Conservation (phyloP, 305 asterid species). For the Caryopteris hybrid region DNA sequence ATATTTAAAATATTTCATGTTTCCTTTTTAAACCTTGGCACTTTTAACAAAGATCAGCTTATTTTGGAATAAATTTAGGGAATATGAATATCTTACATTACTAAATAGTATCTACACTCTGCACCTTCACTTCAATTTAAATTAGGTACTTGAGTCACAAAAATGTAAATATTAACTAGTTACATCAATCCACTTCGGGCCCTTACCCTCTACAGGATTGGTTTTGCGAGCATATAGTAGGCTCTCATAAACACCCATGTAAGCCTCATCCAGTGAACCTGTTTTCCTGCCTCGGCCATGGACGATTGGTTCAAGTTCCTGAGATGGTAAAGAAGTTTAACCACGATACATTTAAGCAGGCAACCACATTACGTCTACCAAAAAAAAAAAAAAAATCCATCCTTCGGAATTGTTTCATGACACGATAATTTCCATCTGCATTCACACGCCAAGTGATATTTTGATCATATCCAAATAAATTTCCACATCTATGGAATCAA, state of each 20-base stretch:
- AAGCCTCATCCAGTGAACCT: constrained; percentile 80
- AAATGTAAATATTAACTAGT: background rate
- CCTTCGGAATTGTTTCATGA: background rate
- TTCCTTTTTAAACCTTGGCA: too few relatives aligned
- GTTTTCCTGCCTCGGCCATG: constrained; percentile 94
- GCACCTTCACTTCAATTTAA: too few relatives aligned
- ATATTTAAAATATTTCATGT: too few relatives aligned
- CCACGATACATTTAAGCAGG: background rate
- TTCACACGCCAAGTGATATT: background rate
- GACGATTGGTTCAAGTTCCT: constrained; percentile 79
- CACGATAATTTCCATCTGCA: constrained; percentile 1
- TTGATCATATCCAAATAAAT: background rate
- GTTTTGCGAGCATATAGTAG: constrained; percentile 89
- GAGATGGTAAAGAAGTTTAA: constrained; percentile 11
- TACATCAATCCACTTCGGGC: constrained; percentile 9
- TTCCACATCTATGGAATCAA: background rate
- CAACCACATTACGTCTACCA: constrained; percentile 4
- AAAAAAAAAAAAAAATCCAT: too few relatives aligned
- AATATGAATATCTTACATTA: too few relatives aligned
- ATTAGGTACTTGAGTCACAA: background rate
- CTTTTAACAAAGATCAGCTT: too few relatives aligned
- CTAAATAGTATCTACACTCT: too few relatives aligned
- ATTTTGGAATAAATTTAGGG: too few relatives aligned
- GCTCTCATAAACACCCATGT: constrained; percentile 80
- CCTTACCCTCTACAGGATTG: constrained; percentile 76